These are phyloP conservation scores for Moesziomyces globuligerus DNA, from an alignment of 1,284 basidiomycete species.

Conservation along the genomic window DNA sequence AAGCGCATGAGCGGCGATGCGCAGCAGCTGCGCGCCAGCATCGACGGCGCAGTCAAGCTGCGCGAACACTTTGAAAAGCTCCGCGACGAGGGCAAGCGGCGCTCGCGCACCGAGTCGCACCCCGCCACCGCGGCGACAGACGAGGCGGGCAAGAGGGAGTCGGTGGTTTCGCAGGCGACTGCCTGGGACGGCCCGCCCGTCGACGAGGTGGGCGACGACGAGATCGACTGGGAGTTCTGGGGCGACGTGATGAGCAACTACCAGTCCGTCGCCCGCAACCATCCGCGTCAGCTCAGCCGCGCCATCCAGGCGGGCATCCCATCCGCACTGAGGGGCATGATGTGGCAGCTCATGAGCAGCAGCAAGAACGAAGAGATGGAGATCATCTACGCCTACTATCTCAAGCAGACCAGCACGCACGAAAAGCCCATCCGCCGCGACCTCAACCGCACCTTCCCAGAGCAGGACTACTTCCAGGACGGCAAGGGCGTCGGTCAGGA, in stretches of 20 bases:
- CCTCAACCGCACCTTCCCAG: constrained; percentile 91
- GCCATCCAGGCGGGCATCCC: constrained; percentile 95
- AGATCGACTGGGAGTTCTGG: constrained; percentile 85
- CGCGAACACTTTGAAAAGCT: constrained; percentile 61
- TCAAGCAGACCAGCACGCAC: constrained; percentile 85
- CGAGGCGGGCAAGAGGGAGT: constrained; percentile 2
- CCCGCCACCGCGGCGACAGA: constrained; percentile 5
- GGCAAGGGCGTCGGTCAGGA: constrained; percentile 93
- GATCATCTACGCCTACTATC: constrained; percentile 79
- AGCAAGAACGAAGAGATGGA: constrained; percentile 88
- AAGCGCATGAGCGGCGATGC: constrained; percentile 55
- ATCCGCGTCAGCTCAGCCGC: constrained; percentile 74
- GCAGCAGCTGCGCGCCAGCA: constrained; percentile 55
- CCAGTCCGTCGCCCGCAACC: constrained; percentile 70
- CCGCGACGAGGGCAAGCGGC: constrained; percentile 34
- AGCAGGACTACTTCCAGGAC: constrained; percentile 88
- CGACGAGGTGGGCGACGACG: constrained; percentile 39
- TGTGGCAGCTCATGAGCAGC: constrained; percentile 97
- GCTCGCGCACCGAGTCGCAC: constrained; percentile 31
- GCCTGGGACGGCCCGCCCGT: constrained; percentile 29
- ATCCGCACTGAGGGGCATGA: constrained; percentile 84
- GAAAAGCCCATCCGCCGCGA: constrained; percentile 95
- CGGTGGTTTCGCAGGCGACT: constrained; percentile 6
- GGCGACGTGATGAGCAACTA: constrained; percentile 82
- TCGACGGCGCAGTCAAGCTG: constrained; percentile 61